Conservation (phyloP, 164 flowering plant species). For the Aristolochia contorta region DNA sequence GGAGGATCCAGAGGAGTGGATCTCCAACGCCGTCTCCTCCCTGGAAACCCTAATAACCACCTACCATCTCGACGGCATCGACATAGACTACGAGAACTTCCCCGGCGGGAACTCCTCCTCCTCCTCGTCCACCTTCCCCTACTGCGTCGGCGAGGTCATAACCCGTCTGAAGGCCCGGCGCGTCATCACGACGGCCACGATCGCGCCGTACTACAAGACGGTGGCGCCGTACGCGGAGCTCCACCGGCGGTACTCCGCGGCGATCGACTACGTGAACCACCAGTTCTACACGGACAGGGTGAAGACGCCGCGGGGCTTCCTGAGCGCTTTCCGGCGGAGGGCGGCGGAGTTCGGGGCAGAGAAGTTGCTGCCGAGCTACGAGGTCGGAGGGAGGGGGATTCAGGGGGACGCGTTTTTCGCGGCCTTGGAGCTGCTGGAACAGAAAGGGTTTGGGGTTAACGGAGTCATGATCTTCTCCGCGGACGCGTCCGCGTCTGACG, state of each 20-base stretch:
- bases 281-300: conserved; percentile 60
- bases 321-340: conserved; percentile 28
- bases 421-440: conserved; percentile 36
- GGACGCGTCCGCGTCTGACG: conserved; percentile 40
- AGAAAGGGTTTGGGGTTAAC: conserved; percentile 36
- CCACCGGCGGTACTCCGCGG: conserved; percentile 23
- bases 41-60: conserved; percentile 21
- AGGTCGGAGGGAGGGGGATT: conserved; percentile 59
- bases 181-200: conserved; percentile 45
- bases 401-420: conserved; percentile 64
- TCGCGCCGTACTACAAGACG: conserved; percentile 44
- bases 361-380: conserved; percentile 48
- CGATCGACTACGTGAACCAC: conserved; percentile 52
- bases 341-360: conserved; percentile 20
- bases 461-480: conserved; percentile 69
- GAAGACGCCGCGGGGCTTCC: conserved; percentile 23
- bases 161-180: conserved; percentile 41
- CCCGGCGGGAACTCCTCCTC: conserved; percentile 6
- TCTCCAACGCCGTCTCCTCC: conserved; percentile 47
- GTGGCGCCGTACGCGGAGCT: conserved; percentile 35
- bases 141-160: conserved; percentile 57
- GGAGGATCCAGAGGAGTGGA: conserved; percentile 23
- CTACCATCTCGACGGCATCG: conserved; percentile 59
- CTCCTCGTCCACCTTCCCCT: conserved; percentile 27
- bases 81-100: conserved; percentile 54